A percentile compares a stretch with the other conserved stretches of the same genome.
Conservation (phyloP, 495 filamentous ascomycete genomes). For the Lasiosphaeris hirsuta region DNA sequence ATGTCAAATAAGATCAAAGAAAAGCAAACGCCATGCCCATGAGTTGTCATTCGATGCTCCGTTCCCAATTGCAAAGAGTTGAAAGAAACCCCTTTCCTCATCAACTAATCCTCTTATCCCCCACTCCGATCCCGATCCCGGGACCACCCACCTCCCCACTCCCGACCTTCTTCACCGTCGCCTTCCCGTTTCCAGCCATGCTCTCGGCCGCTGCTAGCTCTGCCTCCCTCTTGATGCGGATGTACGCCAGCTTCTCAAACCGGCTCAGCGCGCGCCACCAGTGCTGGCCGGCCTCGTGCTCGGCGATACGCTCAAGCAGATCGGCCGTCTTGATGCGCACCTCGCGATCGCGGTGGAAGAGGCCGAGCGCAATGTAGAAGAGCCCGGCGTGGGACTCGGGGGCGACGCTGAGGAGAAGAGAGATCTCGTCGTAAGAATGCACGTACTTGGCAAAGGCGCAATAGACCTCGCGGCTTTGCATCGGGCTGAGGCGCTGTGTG, state of each 20-base stretch:
- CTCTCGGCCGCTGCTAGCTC: slow-evolving; percentile 42
- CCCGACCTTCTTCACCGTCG: neutral
- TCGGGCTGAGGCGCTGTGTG: slow-evolving; percentile 65
- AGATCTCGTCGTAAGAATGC: slow-evolving; percentile 81
- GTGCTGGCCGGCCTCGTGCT: slow-evolving; percentile 86
- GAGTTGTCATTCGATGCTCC: slow-evolving; percentile 2
- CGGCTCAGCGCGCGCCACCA: slow-evolving; percentile 86
- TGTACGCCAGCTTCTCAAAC: slow-evolving; percentile 80
- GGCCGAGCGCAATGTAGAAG: slow-evolving; percentile 85
- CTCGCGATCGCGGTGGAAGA: slow-evolving; percentile 85
- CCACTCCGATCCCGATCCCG: neutral
- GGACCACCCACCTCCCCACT: slow-evolving; percentile 1
- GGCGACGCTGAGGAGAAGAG: slow-evolving; percentile 78
- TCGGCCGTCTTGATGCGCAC: slow-evolving; percentile 76
- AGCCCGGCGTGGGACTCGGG: slow-evolving; percentile 86
- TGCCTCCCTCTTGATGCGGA: slow-evolving; percentile 63
- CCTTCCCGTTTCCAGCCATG: slow-evolving; percentile 23
- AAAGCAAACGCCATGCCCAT: slow-evolving; percentile 9
- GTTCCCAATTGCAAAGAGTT: neutral
- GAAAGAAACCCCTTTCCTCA: neutral
- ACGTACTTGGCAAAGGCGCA: slow-evolving; percentile 71
- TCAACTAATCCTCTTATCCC: slow-evolving; percentile 17
- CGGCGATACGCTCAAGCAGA: slow-evolving; percentile 74
- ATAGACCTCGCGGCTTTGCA: slow-evolving; percentile 75
- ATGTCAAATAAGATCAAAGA: neutral